Conservation (phyloP, 2,329 filamentous ascomycete genomes). For the Cadophora sp. region DNA sequence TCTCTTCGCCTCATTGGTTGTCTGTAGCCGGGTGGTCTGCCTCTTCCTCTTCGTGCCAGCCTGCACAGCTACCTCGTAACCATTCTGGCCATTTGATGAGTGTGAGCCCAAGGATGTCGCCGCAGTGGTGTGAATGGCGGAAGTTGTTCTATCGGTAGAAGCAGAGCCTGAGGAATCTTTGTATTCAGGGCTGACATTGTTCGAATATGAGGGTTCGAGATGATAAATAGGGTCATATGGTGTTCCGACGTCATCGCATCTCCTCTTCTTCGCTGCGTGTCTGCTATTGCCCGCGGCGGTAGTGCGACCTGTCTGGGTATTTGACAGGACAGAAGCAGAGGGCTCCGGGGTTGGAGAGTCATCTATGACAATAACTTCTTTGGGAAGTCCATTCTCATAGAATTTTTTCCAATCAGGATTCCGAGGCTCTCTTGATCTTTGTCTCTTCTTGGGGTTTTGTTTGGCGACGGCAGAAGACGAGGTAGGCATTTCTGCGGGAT, state of each 20-base stretch:
- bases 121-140: constrained; percentile 82
- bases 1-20: constrained; percentile 81
- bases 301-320: constrained; percentile 42
- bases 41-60: constrained; percentile 92
- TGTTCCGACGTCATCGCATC: constrained; percentile 58
- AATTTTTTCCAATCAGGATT: constrained; percentile 81
- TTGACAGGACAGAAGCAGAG: constrained; percentile 48
- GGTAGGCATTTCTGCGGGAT: constrained; percentile 47
- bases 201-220: constrained; percentile 70
- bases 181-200: constrained; percentile 74
- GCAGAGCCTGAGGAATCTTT: constrained; percentile 73
- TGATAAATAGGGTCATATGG: constrained; percentile 77
- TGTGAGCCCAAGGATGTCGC: constrained; percentile 83
- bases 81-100: constrained; percentile 62
- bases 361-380: constrained; percentile 84
- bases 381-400: constrained; percentile 82
- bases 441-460: constrained; percentile 48
- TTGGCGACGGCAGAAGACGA: constrained; percentile 39
- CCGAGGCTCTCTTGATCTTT: constrained; percentile 50
- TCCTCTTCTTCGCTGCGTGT: constrained; percentile 78
- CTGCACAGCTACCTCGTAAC: constrained; percentile 69
- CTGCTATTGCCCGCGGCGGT: constrained; percentile 47
- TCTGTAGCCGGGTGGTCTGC: constrained; percentile 74
- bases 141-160: constrained; percentile 85
- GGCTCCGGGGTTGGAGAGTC: constrained; percentile 64